Base-by-base conservation (phyloP, 805 yeast species). In the Lipomyces sp. region DNA sequence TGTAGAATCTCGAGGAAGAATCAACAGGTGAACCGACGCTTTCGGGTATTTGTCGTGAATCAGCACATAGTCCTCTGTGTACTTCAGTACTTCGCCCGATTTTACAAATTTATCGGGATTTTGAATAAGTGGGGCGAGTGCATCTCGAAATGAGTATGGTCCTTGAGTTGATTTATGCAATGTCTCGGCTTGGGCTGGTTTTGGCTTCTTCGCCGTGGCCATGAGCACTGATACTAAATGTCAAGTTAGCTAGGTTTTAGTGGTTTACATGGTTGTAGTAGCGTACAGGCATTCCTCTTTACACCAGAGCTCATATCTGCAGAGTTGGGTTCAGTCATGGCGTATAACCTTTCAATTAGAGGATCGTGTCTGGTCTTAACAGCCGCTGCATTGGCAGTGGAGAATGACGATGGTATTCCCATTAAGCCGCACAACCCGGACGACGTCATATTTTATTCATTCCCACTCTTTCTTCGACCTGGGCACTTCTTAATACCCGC, bases 41-140 rank as follows among this genome's bases (percentile, higher is more conserved):
- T 90, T 90, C 3, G 93, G 90, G 73, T 79, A 90, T 37, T 73
- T 74, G 74, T 90, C 96, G 53, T 77, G 76, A 11, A 90, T 79
- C 2, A 90, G 84, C 2, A 85, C 83, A 13, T 82, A 87, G 48
- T 83, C 77, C 0, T 81, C 83, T 65, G 89, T 89, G 62, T 77
- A 74, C 67, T 75, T 84, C 0, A 87, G 60, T 0, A 87, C 84
- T 2, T 72, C 68, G 1, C 77, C 79, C 0, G 74, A 68, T 2
- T 77, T 60, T 74, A 75, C 29, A 54, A 15, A 53, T 6, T 69
- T 65, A 8, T 79, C 81, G 0, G 92, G 90, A 30, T 77, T 60
- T 18, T 75, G 76, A 10, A 89, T 79, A 75, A 85, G 88, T 45
- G 73, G 72, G 59, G 80, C 80, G 30, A 89, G 80, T 2, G 82